phyloP scores from a whole-genome alignment of 2,329 filamentous ascomycete species.

The Phialophora macrospora region DNA sequence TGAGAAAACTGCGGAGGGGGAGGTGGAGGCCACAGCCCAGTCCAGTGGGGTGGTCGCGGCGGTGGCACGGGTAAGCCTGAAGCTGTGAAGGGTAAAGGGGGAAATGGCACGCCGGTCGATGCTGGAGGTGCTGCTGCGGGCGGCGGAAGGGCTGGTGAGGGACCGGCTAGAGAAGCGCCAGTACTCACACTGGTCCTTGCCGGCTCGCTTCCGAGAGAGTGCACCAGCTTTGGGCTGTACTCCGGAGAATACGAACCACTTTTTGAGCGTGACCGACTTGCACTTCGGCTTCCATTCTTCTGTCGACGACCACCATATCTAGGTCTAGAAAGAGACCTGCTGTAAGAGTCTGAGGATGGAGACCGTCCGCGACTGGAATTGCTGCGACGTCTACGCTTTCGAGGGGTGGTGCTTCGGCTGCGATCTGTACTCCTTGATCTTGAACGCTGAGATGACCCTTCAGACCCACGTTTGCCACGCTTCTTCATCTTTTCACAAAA shows the following conservation, averaged over 20 bases:
- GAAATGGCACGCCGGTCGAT: slow-evolving; percentile 17
- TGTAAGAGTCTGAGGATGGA: slow-evolving; percentile 39
- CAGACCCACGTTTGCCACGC: slow-evolving; percentile 40
- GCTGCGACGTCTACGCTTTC: slow-evolving; percentile 49
- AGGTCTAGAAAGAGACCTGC: slow-evolving; percentile 41
- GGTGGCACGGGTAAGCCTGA: slow-evolving; percentile 10
- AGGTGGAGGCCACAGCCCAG: slow-evolving; percentile 38
- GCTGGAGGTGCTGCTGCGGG: not conserved
- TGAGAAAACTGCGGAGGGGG: slow-evolving; percentile 35
- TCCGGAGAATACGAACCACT: slow-evolving; percentile 33
- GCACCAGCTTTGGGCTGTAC: not conserved
- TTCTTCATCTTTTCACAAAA: slow-evolving; percentile 83
- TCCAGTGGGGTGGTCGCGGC: slow-evolving; percentile 34
- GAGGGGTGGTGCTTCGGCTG: slow-evolving; percentile 52
- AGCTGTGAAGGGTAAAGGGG: slow-evolving; percentile 19
- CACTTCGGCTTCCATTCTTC: slow-evolving; percentile 20
- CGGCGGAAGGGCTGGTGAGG: slow-evolving; percentile 27
- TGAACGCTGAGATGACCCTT: slow-evolving; percentile 15
- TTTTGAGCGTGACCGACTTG: slow-evolving; percentile 28
- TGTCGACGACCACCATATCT: slow-evolving; percentile 11
- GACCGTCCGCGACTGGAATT: slow-evolving; percentile 44
- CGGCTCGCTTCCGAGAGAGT: slow-evolving; percentile 4
- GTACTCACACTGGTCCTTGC: slow-evolving; percentile 7
- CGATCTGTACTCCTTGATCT: slow-evolving; percentile 39
- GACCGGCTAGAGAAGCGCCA: slow-evolving; percentile 34